These are phyloP conservation scores for Myxozyma vanderwaltii DNA, from an alignment of 805 yeast genomes.

Conservation along the genomic window DNA sequence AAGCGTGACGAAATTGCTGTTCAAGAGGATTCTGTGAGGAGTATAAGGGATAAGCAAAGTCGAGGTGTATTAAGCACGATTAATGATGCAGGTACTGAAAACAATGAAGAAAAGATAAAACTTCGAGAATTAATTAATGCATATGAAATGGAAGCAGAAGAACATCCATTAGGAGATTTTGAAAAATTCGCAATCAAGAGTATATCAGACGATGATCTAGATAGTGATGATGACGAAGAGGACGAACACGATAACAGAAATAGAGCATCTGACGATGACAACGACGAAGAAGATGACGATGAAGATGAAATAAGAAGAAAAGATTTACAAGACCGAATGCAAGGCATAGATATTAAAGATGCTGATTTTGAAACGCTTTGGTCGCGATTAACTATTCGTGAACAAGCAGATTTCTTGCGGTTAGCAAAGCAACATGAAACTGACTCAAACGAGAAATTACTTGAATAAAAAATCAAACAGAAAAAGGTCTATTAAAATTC, in stretches of 20 bases:
- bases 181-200: conserved; percentile 1
- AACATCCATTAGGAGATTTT: conserved; percentile 26
- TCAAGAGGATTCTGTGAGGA: neutral
- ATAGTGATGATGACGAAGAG: conserved; percentile 5
- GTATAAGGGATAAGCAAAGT: neutral
- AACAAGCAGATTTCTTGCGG: conserved; percentile 32
- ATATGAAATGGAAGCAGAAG: conserved; percentile 28
- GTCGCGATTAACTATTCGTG: conserved; percentile 24
- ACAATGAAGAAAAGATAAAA: conserved; percentile 13
- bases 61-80: neutral
- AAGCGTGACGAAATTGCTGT: conserved; percentile 9
- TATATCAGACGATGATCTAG: neutral
- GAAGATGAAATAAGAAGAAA: conserved; percentile 13
- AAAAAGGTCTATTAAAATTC: too few species aligned
- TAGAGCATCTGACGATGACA: too few species aligned
- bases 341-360: conserved; percentile 23
- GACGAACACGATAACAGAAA: neutral
- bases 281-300: conserved; percentile 12
- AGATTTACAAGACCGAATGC: conserved; percentile 24
- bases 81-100: neutral
- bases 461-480: too few species aligned
- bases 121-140: conserved; percentile 26
- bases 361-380: conserved; percentile 31
- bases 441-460: neutral
- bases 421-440: conserved; percentile 14